Evolutionary conservation across 331 rosid genomes (phyloP).

Genomic region (Acacia concinna): DNA sequence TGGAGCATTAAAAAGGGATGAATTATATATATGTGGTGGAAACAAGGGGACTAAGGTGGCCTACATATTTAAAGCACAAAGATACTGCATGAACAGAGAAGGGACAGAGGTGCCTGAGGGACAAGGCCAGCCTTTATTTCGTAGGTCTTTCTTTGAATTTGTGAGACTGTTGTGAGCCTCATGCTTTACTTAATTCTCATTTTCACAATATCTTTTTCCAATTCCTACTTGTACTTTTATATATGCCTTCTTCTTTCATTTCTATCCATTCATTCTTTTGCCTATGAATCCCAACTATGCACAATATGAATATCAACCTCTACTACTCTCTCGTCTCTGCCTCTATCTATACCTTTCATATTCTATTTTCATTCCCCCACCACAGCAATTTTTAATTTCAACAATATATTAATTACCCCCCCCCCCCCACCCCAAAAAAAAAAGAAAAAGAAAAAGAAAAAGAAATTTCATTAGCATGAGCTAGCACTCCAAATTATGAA

Average conservation of each 20-base stretch:
- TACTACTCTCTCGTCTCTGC: background rate
- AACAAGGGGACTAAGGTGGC: background rate
- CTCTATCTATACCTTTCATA: background rate
- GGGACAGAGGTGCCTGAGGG: background rate
- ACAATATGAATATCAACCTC: background rate
- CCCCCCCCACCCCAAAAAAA: no score
- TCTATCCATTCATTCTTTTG: background rate
- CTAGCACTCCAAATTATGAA: no score
- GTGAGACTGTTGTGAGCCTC: constrained; percentile 29
- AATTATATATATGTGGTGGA: constrained; percentile 16
- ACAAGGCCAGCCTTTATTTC: constrained; percentile 17
- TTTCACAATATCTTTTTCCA: background rate
- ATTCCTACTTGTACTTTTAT: background rate
- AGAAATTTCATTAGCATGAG: no score
- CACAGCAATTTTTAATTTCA: no score
- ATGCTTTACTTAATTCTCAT: constrained; percentile 38
- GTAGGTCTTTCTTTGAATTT: background rate
- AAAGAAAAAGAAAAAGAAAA: no score
- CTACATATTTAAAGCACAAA: background rate
- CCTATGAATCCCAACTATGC: background rate
- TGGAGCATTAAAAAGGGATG: background rate
- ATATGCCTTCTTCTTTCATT: background rate
- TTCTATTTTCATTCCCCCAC: no score
- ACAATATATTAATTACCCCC: no score
- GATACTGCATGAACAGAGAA: constrained; percentile 2